Base-by-base conservation (phyloP, 1,284 basidiomycete genomes). In the Xanthoconium separans region DNA sequence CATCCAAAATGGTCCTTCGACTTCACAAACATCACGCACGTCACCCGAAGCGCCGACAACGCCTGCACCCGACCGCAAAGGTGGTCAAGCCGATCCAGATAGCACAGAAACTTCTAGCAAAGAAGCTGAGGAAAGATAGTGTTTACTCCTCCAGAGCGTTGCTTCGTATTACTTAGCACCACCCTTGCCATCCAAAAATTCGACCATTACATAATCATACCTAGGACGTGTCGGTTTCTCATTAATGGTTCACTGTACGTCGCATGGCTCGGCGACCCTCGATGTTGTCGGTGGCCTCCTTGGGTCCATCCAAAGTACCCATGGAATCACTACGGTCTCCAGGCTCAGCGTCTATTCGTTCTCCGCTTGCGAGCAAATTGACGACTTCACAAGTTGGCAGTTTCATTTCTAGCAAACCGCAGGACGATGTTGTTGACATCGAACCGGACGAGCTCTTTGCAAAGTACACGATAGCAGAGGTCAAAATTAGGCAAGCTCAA, bases 361-460 rank as follows among this genome's bases (percentile, higher is more conserved):
- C 58, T 18, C 47, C 47, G n/a, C 30, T 55, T 42, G 24, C 44
- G 42, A 33, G 12, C 47, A 63, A 53, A 40, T 30, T 46, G 33
- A 42, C 57, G n/a, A 50, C 62, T 41, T 67, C 68, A 18, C 65
- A 53, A 48, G 36, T 59, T 15, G 44, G 39, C 29, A 44, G 63
- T 57, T 51, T 47, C 34, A 51, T 51, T 52, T 57, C 52, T 11
- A 51, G 41, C 46, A 69, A 58, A 56, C 58, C 50, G 46, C 68
- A 53, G 24, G 57, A 59, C 53, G 56, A 58, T 50, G 56, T 62
- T 48, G 63, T 31, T 18, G 56, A 68, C 50, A 67, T 87, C 56
- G 84, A 90, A 62, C 87, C 93, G 1, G 92, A 95, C 69, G 89
- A 93, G 54, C 73, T 95, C 51, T 94, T 95, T 69, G 74, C 81